These are phyloP conservation scores for Calocybe gambosa DNA, from an alignment of 1,284 basidiomycete species.

Conservation along the genomic window DNA sequence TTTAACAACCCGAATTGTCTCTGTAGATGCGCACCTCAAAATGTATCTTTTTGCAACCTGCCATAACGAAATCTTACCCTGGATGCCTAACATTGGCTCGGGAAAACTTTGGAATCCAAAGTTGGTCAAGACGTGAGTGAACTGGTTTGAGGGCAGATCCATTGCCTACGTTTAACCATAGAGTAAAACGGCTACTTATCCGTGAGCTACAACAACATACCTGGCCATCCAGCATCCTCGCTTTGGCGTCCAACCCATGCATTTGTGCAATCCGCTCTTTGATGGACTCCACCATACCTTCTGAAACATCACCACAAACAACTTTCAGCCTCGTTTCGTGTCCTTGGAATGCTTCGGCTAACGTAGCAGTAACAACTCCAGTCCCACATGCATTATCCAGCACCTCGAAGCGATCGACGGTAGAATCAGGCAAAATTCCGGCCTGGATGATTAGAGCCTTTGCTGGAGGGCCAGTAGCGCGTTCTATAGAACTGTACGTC, in stretches of 20 bases:
- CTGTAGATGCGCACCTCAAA: neutral
- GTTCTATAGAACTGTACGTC: neutral
- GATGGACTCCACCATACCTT: neutral
- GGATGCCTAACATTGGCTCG: neutral
- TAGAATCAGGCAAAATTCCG: neutral
- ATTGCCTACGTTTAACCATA: neutral
- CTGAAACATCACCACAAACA: constrained; percentile 3
- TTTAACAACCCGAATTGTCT: constrained; percentile 1
- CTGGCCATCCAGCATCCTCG: neutral
- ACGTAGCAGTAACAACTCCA: neutral
- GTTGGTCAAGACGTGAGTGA: constrained; percentile 4
- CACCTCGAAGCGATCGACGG: neutral
- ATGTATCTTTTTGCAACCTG: neutral
- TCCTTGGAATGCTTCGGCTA: neutral
- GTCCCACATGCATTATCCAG: constrained; percentile 4
- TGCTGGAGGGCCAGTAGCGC: constrained; percentile 1
- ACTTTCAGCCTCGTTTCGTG: neutral
- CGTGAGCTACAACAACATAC: neutral
- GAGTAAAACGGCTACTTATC: too few relatives aligned
- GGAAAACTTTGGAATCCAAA: constrained; percentile 7
- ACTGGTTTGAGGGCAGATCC: neutral
- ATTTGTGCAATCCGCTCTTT: constrained; percentile 1
- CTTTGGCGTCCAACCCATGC: neutral
- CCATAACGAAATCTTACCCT: neutral
- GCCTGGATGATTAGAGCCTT: neutral